phyloP scores from a whole-genome alignment of 768 basidiomycete genomes.

The Leccinellum albellum region DNA sequence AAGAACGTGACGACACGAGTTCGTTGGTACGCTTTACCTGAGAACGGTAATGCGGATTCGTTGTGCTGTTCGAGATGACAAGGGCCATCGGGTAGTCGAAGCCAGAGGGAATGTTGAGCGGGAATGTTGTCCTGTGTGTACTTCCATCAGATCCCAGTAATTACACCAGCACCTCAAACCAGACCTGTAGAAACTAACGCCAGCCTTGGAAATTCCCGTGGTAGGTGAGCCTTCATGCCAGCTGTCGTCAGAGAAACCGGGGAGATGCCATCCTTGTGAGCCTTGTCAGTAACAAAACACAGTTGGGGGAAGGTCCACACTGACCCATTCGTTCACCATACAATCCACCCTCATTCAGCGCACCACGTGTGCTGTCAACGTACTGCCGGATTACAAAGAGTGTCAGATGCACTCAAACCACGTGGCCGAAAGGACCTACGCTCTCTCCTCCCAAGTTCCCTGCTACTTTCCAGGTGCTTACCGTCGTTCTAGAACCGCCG shows the following conservation, averaged over 20 bases:
- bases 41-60: conserved; percentile 41
- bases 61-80: conserved; percentile 42
- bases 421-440: conserved; percentile 23
- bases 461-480: conserved; percentile 45
- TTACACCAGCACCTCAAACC: background rate
- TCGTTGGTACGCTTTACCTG: conserved; percentile 11
- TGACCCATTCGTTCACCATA: conserved; percentile 50
- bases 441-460: conserved; percentile 48
- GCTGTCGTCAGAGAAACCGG: conserved; percentile 44
- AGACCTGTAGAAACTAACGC: conserved; percentile 48
- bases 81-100: conserved; percentile 49
- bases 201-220: conserved; percentile 38
- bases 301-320: background rate
- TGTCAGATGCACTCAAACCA: background rate
- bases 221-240: conserved; percentile 45
- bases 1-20: background rate
- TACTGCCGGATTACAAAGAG: conserved; percentile 31
- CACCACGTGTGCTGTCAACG: conserved; percentile 46
- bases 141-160: background rate
- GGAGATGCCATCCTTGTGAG: conserved; percentile 46
- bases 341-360: conserved; percentile 59
- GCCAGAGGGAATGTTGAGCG: conserved; percentile 40
- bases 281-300: conserved; percentile 2
- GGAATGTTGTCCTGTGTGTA: conserved; percentile 32
- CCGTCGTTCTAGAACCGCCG: conserved; percentile 37